These are phyloP conservation scores for Comarum palustre DNA, from an alignment of 306 rosid species.

Conservation along the genomic window DNA sequence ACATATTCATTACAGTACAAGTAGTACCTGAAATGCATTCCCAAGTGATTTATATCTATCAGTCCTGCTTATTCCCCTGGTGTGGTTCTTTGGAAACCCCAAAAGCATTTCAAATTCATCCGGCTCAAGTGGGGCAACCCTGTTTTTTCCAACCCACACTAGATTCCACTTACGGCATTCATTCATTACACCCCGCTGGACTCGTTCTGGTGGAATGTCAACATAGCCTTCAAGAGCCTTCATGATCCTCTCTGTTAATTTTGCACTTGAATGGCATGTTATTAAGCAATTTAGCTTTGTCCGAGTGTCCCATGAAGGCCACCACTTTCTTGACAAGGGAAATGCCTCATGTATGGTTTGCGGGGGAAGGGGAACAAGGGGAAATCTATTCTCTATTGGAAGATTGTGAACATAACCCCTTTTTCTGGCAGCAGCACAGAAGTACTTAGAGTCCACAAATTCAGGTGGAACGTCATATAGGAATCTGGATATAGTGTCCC, in stretches of 20 bases:
- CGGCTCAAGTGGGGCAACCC: conserved; percentile 89
- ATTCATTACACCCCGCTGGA: conserved; percentile 57
- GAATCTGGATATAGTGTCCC: conserved; percentile 82
- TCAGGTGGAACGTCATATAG: conserved; percentile 80
- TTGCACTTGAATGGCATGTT: conserved; percentile 71
- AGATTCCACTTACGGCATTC: conserved; percentile 91
- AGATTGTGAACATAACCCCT: conserved; percentile 92
- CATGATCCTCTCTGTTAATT: conserved; percentile 64
- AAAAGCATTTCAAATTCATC: conserved; percentile 85
- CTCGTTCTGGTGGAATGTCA: conserved; percentile 49
- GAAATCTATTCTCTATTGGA: conserved; percentile 67
- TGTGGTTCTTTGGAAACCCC: conserved; percentile 91
- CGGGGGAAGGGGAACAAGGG: conserved; percentile 75
- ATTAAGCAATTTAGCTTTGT: conserved; percentile 73
- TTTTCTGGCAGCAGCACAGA: conserved; percentile 93
- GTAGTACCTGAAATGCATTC: conserved; percentile 83
- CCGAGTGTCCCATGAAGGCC: conserved; percentile 92
- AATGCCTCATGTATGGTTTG: conserved; percentile 68
- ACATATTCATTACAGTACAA: neutral
- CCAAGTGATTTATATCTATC: conserved; percentile 93
- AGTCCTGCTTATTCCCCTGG: conserved; percentile 92
- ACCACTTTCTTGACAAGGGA: conserved; percentile 82
- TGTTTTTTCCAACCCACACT: conserved; percentile 94
- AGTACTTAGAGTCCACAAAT: conserved; percentile 83
- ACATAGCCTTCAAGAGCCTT: conserved; percentile 60